Conservation (phyloP, 768 basidiomycete species). For the Crepidotus variabilis region DNA sequence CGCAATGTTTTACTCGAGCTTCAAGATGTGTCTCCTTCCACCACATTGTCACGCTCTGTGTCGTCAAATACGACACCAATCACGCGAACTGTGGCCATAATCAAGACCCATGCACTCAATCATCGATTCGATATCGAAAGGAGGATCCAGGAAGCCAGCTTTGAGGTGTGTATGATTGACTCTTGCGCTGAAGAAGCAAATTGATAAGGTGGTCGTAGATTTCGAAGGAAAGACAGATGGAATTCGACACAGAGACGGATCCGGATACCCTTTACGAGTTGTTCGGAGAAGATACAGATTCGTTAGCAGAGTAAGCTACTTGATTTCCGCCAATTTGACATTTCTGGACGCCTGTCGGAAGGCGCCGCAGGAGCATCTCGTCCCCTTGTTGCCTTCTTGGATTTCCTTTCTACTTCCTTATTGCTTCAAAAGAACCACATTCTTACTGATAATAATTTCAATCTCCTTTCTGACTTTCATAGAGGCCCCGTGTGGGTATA, state of each 20-base stretch:
- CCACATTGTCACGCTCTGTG: slow-evolving; percentile 10
- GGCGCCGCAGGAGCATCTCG: slow-evolving; percentile 18
- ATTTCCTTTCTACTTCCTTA: neutral
- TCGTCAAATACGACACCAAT: slow-evolving; percentile 14
- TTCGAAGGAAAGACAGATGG: slow-evolving; percentile 86
- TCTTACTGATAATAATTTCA: neutral
- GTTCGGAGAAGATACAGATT: slow-evolving; percentile 74
- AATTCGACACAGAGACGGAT: slow-evolving; percentile 80
- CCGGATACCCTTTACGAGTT: slow-evolving; percentile 76
- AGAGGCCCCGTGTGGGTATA: slow-evolving; percentile 92
- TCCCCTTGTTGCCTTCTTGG: neutral
- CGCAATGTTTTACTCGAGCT: neutral
- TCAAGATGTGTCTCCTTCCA: neutral
- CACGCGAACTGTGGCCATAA: slow-evolving; percentile 78
- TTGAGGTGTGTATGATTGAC: slow-evolving; percentile 53
- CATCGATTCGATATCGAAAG: slow-evolving; percentile 80
- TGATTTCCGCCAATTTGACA: neutral
- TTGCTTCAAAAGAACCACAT: neutral
- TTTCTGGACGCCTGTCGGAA: slow-evolving; percentile 73
- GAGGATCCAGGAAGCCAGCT: slow-evolving; percentile 74
- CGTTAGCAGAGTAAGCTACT: slow-evolving; percentile 68
- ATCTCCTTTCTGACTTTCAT: slow-evolving; percentile 2
- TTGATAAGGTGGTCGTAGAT: slow-evolving; percentile 38
- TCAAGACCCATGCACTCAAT: slow-evolving; percentile 73
- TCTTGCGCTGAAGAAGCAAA: neutral